Percentiles rank a stretch among this genome's conserved stretches.
phyloP scores from a whole-genome alignment of 2,329 filamentous ascomycete genomes.

The Xenoacremonium recifei region DNA sequence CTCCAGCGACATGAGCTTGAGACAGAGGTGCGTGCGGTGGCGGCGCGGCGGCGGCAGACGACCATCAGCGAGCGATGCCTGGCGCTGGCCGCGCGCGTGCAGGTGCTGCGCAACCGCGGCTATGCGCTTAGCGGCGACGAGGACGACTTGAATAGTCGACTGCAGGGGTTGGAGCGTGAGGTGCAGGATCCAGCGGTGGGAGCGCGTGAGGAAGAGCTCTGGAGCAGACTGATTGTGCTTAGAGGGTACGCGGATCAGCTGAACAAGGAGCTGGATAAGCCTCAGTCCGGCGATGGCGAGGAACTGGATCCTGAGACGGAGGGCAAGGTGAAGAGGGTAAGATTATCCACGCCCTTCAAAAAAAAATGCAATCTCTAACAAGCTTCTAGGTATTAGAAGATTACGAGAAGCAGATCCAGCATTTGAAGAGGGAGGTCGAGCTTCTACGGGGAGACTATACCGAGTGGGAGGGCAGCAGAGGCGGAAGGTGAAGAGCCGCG shows the following conservation, averaged over 20 bases:
- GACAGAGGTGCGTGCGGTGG: slow-evolving; percentile 70
- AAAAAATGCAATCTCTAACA: too few relatives aligned
- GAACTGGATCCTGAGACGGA: slow-evolving; percentile 68
- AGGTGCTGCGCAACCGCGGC: slow-evolving; percentile 76
- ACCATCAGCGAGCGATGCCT: slow-evolving; percentile 72
- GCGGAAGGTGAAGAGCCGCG: too few relatives aligned
- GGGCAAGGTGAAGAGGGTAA: slow-evolving; percentile 71
- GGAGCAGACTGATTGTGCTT: slow-evolving; percentile 76
- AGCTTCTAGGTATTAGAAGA: slow-evolving; percentile 67
- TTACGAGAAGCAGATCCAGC: slow-evolving; percentile 76
- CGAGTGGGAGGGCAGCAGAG: slow-evolving; percentile 53
- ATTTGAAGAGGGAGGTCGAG: slow-evolving; percentile 72
- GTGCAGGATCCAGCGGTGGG: slow-evolving; percentile 73
- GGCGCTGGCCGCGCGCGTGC: slow-evolving; percentile 73
- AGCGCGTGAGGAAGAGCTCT: slow-evolving; percentile 79
- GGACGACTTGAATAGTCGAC: slow-evolving; percentile 72
- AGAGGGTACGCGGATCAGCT: slow-evolving; percentile 71
- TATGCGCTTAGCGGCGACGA: slow-evolving; percentile 79
- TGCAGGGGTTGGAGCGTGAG: slow-evolving; percentile 65
- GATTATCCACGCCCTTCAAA: slow-evolving; percentile 18
- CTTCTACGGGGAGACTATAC: slow-evolving; percentile 57
- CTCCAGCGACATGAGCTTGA: slow-evolving; percentile 75
- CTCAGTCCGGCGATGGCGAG: slow-evolving; percentile 54
- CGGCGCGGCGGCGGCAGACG: slow-evolving; percentile 70
- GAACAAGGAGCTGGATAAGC: slow-evolving; percentile 71